Base-by-base conservation (phyloP, 2,329 filamentous ascomycete species). In the Chaetomium strumarium region DNA sequence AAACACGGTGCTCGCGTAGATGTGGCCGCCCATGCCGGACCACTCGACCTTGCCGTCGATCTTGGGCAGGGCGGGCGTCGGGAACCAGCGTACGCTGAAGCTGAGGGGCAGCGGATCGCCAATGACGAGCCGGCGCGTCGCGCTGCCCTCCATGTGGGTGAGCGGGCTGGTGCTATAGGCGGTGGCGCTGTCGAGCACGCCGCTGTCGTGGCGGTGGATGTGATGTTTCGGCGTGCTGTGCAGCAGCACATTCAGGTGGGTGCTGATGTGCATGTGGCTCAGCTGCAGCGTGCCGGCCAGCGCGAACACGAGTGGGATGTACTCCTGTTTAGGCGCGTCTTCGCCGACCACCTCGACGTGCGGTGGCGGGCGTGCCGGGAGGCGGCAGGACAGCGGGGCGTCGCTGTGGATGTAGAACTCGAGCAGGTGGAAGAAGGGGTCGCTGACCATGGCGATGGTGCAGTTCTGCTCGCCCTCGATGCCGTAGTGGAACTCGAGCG, bases 361-460 rank as follows among this genome's bases (percentile, higher is more conserved):
- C 8, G 73, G 70, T 12, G 77, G 67, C 0, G 92, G 92, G 8
- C 86, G 84, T 0, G 89, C 82, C 29, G 92, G 90, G 13, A 97
- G 81, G 48, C 93, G 91, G 71, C 93, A 99, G 50, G 90, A 84
- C 46, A 97, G 78, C 10, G 93, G 93, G 16, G 90, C 91, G 71
- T 99, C 93, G 74, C 87, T 90, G 77, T 97, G 93, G 68, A 97
- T 85, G 78, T 97, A 97, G 78, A 96, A 97, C 73, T 97, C 88
- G 73, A 92, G 85, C 47, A 92, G 80, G 71, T 93, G 88, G 76
- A 90, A 93, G 76, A 91, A 86, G 38, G 86, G 80, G 67, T 92
- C 88, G 63, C 80, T 78, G 63, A 92, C 77, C 71, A 88, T 79
- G 65, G 85, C 75, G 63, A 93, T 84, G 51, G 88, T 93, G 75